These are phyloP conservation scores for Mycena sp. DNA, from an alignment of 1,284 basidiomycete genomes.

Conservation along the genomic window DNA sequence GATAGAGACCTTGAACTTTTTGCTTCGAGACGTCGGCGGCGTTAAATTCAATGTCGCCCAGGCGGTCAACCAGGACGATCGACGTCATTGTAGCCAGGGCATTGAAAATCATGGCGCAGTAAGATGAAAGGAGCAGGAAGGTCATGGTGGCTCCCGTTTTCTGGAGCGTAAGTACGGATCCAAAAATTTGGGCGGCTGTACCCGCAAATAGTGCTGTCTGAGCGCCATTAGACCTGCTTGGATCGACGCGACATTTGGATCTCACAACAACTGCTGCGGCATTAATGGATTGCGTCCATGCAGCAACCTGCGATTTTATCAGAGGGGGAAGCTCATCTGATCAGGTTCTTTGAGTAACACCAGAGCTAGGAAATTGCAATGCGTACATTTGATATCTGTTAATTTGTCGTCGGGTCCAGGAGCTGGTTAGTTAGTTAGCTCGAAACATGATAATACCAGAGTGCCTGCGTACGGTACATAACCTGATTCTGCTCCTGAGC, in stretches of 20 bases:
- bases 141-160: constrained; percentile 4
- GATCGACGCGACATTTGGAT: background rate
- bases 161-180: background rate
- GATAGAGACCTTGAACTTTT: background rate
- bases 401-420: no score
- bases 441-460: no score
- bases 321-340: constrained; percentile 1
- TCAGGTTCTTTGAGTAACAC: background rate
- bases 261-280: constrained; percentile 17
- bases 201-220: constrained; percentile 8
- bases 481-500: no score
- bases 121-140: constrained; percentile 13
- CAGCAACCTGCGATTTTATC: constrained; percentile 4
- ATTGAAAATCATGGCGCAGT: constrained; percentile 5
- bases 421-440: no score
- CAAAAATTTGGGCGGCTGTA: background rate
- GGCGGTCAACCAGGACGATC: constrained; percentile 6
- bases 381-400: no score
- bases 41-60: constrained; percentile 12
- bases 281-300: constrained; percentile 11
- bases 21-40: background rate
- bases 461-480: no score
- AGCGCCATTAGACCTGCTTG: background rate
- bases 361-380: no score
- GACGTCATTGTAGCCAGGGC: constrained; percentile 3